Evolutionary conservation across 495 filamentous ascomycete genomes (phyloP), one percentile per base, ranked within the genome.

Genomic region (Penicillium herquei): DNA sequence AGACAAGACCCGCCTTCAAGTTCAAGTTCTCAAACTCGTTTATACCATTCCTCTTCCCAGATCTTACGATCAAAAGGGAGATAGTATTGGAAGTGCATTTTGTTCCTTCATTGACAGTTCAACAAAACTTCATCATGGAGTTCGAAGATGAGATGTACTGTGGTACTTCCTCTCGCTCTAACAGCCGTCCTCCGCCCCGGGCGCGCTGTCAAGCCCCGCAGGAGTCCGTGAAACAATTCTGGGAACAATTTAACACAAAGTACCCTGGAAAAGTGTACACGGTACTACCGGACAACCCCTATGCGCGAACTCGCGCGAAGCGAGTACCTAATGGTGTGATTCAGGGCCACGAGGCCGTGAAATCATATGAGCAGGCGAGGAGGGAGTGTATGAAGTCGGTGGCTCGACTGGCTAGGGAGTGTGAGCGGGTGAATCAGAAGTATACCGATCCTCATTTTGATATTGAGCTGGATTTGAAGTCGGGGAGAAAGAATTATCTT

Each of bases 371-470:
- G 47, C 82, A 92, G 61, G 91, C 90, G 2, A 81, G 78, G 16
- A 77, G 75, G 4, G 79, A 82, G 45, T 96, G 93, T 72, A 71
- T 73, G 51, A 78, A 76, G 42, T 90, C 91, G 49, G 92, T 96
- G 6, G 83, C 82, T 33, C 87, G 90, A 62, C 96, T 96, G 63
- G 83, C 87, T 8, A 84, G 79, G 57, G 91, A 96, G 70, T 96
- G 92, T 69, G 77, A 84, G 21, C 80, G 89, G 8, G 76, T 94
- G 54, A 96, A 97, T 68, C 86, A 91, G 66, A 96, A 93, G 69
- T 97, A 96, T 64, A 82, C 87, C 4, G 92, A 97, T 70, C 83
- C 87, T 26, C 85, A 93, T 69, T 96, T 96, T 65, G 90, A 96
- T 67, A 86, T 97, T 47, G 89, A 92, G 61, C 77, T 81, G 51